A percentile compares a stretch with the other conserved stretches of the same genome.
These are phyloP conservation scores for Citrullus mucosospermus DNA, from an alignment of 306 rosid genomes.

Conservation along the genomic window DNA sequence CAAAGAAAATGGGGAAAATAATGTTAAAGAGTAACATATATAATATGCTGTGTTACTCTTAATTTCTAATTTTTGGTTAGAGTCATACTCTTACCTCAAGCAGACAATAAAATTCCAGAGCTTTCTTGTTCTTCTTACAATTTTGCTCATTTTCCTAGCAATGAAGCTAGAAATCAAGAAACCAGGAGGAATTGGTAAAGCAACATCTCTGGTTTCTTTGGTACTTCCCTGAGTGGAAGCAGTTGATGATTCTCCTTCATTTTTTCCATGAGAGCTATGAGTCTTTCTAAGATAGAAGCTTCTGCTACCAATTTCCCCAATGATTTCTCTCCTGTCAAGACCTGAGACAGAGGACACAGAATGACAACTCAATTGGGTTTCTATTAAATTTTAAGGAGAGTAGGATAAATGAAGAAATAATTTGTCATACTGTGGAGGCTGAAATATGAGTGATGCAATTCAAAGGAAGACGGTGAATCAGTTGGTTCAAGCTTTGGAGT, in stretches of 20 bases:
- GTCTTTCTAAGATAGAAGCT: constrained; percentile 57
- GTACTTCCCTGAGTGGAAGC: constrained; percentile 12
- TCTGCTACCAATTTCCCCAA: constrained; percentile 71
- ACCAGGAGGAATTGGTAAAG: constrained; percentile 18
- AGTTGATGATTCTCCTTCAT: constrained; percentile 15
- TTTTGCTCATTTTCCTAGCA: constrained; percentile 30
- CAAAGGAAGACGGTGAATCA: constrained; percentile 24
- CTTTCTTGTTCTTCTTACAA: constrained; percentile 42
- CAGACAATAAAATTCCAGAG: constrained; percentile 67
- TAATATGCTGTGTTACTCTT: constrained; percentile 20
- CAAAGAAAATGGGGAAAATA: neutral
- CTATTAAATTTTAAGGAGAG: neutral
- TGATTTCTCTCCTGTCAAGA: constrained; percentile 52
- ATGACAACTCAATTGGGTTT: neutral
- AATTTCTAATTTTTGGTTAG: neutral
- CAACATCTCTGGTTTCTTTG: constrained; percentile 5
- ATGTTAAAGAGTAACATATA: constrained; percentile 14
- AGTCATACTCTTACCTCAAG: neutral
- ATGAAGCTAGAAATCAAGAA: constrained; percentile 25
- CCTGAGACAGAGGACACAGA: constrained; percentile 23
- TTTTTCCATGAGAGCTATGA: neutral
- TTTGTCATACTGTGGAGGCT: constrained; percentile 57
- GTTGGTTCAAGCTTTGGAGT: constrained; percentile 39
- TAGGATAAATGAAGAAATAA: neutral
- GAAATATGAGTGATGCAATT: constrained; percentile 67